Evolutionary conservation across 31 red algal genomes (phyloP), one percentile per base, ranked within the genome.

Genomic region (Asparagopsis taxiformis): DNA sequence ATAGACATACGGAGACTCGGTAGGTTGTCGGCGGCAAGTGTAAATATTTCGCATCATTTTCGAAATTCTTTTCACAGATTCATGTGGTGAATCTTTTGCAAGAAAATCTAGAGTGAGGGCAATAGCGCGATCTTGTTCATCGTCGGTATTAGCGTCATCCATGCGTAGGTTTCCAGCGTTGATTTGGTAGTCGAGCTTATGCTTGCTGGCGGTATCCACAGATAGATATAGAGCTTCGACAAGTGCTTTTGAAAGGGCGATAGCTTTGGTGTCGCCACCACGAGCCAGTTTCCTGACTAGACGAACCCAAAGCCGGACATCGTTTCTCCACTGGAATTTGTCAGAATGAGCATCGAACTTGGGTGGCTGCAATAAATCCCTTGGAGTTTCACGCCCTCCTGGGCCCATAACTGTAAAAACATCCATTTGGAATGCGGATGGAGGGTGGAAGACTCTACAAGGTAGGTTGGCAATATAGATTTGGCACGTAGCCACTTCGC

Each of bases 321-420:
- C 49, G 20, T 55, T 56, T 20, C 68, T 7, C 68, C 68, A 72
- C 23, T 39, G 20, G 28, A 31, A 56, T 35, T 72, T 72, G 25
- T 72, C 68, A 25, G 46, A 55, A 1, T 44, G 25, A 2, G 68
- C 21, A 1, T 23, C 5, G 1, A 72, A 50, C 6, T 32, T 39
- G 1, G 68, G 68, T 33, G 48, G 46, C 31, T 2, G 5, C 50
- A 72, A 7, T 6, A 72, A 55, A 32, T 56, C 68, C 2, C 32
- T 56, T 55, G 51, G 68, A 72, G 25, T 72, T 55, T 25, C n/a
- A 24, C 4, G 25, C 8, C 48, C 20, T 35, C 41, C 44, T 72
- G 51, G 68, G 68, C 68, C 48, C 68, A 72, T 72, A 55, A 72
- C 68, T 72, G 68, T 72, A 25, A 72, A 31, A 9, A 13, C 1